phyloP scores from a whole-genome alignment of 352 stramenopile species.

The Pythium grandisporangium region DNA sequence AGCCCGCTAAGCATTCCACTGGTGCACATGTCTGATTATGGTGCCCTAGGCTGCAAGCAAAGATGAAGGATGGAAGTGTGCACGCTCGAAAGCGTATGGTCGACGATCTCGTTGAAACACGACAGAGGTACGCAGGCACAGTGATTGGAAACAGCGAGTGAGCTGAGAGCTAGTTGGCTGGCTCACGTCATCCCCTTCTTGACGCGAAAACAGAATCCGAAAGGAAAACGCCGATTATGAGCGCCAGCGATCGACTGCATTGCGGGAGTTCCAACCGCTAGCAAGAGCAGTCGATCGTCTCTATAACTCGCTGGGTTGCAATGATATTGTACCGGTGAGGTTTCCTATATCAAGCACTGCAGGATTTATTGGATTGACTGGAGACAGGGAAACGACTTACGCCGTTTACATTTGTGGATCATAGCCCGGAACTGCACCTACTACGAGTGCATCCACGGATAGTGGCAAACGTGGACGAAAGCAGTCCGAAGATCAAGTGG shows the following conservation, averaged over 20 bases:
- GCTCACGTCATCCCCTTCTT: too few relatives aligned
- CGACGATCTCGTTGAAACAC: slow-evolving; percentile 58
- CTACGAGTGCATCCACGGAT: slow-evolving; percentile 17
- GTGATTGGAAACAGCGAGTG: too few relatives aligned
- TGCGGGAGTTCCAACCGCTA: slow-evolving; percentile 64
- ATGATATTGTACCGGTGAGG: slow-evolving; percentile 67
- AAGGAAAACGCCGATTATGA: slow-evolving; percentile 74
- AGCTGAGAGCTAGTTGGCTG: too few relatives aligned
- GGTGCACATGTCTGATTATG: too few relatives aligned
- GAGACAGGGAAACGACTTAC: too few relatives aligned
- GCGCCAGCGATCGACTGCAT: slow-evolving; percentile 39
- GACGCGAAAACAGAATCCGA: slow-evolving; percentile 30
- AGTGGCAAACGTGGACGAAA: slow-evolving; percentile 40
- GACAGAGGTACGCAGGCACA: slow-evolving; percentile 51
- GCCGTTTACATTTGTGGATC: not conserved
- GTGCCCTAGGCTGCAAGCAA: slow-evolving; percentile 27
- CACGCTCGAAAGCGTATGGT: slow-evolving; percentile 64
- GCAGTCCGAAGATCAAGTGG: slow-evolving; percentile 66
- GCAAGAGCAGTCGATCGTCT: slow-evolving; percentile 59
- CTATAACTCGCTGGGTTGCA: slow-evolving; percentile 74
- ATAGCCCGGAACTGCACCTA: slow-evolving; percentile 13
- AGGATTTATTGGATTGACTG: too few relatives aligned
- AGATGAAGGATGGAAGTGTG: slow-evolving; percentile 58
- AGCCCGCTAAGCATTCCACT: not conserved
- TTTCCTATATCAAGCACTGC: too few relatives aligned